These are phyloP conservation scores for Pascua guehoae DNA, from an alignment of 1,284 basidiomycete species.

Conservation along the genomic window DNA sequence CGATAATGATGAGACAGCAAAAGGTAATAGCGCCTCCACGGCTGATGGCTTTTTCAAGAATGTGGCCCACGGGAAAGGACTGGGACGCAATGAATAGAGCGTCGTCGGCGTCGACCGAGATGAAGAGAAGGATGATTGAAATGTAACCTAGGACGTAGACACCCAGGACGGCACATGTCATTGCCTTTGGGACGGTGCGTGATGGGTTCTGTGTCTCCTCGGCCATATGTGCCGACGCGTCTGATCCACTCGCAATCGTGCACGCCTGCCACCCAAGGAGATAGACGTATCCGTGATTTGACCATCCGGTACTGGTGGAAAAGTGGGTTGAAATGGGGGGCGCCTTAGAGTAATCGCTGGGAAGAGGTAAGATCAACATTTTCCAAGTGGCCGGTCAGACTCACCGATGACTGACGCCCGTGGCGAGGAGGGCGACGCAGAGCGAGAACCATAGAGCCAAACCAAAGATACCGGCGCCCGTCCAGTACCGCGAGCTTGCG, in stretches of 20 bases:
- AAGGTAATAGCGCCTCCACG: conserved; percentile 33
- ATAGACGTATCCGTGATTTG: conserved; percentile 36
- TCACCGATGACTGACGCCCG: conserved; percentile 25
- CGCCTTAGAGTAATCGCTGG: conserved; percentile 7
- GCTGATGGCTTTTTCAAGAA: conserved; percentile 37
- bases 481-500: conserved; percentile 41
- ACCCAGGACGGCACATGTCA: conserved; percentile 33
- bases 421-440: conserved; percentile 38
- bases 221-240: conserved; percentile 32
- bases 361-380: not conserved
- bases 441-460: conserved; percentile 33
- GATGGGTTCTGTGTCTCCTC: conserved; percentile 49
- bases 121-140: conserved; percentile 39
- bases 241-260: conserved; percentile 40
- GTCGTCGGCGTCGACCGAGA: conserved; percentile 37
- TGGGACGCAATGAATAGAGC: conserved; percentile 25
- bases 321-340: conserved; percentile 20
- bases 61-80: conserved; percentile 43
- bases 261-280: conserved; percentile 44
- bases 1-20: conserved; percentile 24
- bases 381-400: not conserved
- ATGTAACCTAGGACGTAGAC: conserved; percentile 45
- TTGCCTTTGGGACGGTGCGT: conserved; percentile 47
- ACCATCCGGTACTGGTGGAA: conserved; percentile 34
- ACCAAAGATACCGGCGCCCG: conserved; percentile 23